Conservation (phyloP, 106 monocot genomes). For the Dactylorhiza incarnata region DNA sequence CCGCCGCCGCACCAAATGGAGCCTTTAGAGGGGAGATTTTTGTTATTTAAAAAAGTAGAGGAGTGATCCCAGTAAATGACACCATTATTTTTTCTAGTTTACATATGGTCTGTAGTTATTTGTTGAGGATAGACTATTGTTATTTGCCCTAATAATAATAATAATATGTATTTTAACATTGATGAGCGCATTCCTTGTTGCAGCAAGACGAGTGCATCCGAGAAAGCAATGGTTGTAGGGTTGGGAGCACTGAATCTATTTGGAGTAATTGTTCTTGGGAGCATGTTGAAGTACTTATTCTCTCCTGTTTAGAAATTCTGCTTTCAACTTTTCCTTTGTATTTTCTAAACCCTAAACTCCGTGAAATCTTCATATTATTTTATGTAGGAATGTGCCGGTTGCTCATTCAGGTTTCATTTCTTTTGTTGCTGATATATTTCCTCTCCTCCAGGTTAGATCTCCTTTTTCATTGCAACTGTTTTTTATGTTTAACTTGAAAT, state of each 20-base stretch:
- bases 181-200: slow-evolving; percentile 6
- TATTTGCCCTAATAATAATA: too few relatives aligned
- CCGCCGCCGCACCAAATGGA: too few relatives aligned
- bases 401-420: slow-evolving; percentile 69
- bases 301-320: not conserved
- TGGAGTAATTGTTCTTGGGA: slow-evolving; percentile 75
- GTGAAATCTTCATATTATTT: slow-evolving; percentile 10
- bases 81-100: not conserved
- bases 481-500: too few relatives aligned
- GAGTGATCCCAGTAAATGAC: too few relatives aligned
- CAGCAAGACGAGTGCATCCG: slow-evolving; percentile 71
- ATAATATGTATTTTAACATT: not conserved
- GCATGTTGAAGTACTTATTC: slow-evolving; percentile 62
- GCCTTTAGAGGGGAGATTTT: too few relatives aligned
- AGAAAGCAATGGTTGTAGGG: slow-evolving; percentile 85
- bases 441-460: slow-evolving; percentile 72
- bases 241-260: slow-evolving; percentile 92
- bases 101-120: not conserved
- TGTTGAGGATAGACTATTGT: not conserved
- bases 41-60: too few relatives aligned
- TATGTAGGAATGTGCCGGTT: slow-evolving; percentile 45
- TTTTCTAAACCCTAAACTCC: not conserved
- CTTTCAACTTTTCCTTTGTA: slow-evolving; percentile 7
- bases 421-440: slow-evolving; percentile 81
- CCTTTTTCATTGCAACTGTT: not conserved